Evolutionary conservation across 352 stramenopile genomes (phyloP), one percentile per base, ranked within the genome.

Genomic region (Peronospora belbahrii): DNA sequence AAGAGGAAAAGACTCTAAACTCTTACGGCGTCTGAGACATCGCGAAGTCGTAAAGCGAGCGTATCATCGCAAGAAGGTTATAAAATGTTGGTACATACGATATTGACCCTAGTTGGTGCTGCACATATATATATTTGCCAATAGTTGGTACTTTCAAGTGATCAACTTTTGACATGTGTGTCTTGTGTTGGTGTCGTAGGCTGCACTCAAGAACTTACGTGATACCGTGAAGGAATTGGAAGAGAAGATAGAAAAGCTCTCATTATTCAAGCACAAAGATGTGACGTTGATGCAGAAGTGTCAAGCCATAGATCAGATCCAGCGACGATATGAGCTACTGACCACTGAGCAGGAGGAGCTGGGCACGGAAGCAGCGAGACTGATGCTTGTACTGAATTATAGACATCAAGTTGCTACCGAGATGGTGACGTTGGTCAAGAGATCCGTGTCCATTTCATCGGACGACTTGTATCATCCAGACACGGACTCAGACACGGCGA

Each of bases 51-150:
- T 88, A 2, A 67, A 73, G 17, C 76, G 76, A n/a, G 80, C 76
- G 5, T 88, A 88, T 41, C 73, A 88, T 24, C 68, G 76, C 34
- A 88, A 77, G 45, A 88, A 88, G 59, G 74, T 83, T 4, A 11
- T n/a, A n/a, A n/a, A 19, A 28, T 7, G 4, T 27, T 50, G 38
- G 13, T 27, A 30, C 23, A 17, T 9, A 35, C 38, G 8, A n/a
- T n/a, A n/a, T n/a, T n/a, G n/a, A n/a, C n/a, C n/a, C n/a, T n/a
- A n/a, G n/a, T n/a, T n/a, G n/a, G n/a, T n/a, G n/a, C n/a, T n/a
- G n/a, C n/a, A n/a, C n/a, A n/a, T n/a, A n/a, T n/a, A n/a, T n/a
- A n/a, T n/a, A n/a, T n/a, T n/a, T n/a, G n/a, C n/a, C n/a, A n/a
- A n/a, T n/a, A n/a, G n/a, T n/a, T n/a, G n/a, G n/a, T n/a, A n/a